Percentiles rank a stretch among this genome's conserved stretches.
These are phyloP conservation scores for Diaporthe nobilis DNA, from an alignment of 2,329 filamentous ascomycete genomes.

Conservation along the genomic window DNA sequence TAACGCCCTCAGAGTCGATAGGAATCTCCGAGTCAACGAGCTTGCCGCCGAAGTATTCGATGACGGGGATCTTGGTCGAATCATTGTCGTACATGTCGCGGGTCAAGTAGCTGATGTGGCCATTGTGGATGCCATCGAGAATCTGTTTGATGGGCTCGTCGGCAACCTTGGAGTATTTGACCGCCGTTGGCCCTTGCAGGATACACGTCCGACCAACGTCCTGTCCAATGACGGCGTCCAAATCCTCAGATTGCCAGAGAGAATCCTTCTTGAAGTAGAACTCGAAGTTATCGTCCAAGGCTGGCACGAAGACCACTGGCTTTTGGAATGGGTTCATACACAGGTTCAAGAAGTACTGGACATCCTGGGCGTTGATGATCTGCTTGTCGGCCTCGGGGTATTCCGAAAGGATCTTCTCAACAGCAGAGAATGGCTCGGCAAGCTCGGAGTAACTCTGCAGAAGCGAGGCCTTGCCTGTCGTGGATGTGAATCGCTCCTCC, in stretches of 20 bases:
- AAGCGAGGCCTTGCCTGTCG: constrained; percentile 79
- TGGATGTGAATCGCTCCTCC: constrained; percentile 93
- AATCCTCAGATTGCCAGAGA: constrained; percentile 97
- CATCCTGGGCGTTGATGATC: constrained; percentile 97
- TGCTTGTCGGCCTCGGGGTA: constrained; percentile 92
- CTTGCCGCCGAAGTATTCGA: constrained; percentile 97
- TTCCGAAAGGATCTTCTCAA: constrained; percentile 83
- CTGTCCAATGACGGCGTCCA: constrained; percentile 95
- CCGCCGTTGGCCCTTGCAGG: constrained; percentile 93
- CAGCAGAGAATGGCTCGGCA: constrained; percentile 81
- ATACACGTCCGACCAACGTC: constrained; percentile 98
- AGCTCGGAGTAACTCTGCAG: constrained; percentile 94
- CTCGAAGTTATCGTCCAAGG: constrained; percentile 97
- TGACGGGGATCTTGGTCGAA: constrained; percentile 80
- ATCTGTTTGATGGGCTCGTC: constrained; percentile 98
- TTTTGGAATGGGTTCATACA: constrained; percentile 95
- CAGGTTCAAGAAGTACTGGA: constrained; percentile 94
- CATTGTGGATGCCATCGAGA: constrained; percentile 88
- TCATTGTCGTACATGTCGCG: constrained; percentile 85
- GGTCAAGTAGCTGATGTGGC: constrained; percentile 85
- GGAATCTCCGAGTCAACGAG: constrained; percentile 80
- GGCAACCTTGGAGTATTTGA: constrained; percentile 87
- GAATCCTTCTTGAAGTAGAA: constrained; percentile 99
- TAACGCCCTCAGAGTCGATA: constrained; percentile 87
- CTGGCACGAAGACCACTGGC: constrained; percentile 94